These are phyloP conservation scores for Pseudopithomyces chartarum DNA, from an alignment of 2,329 filamentous ascomycete genomes.

Conservation along the genomic window DNA sequence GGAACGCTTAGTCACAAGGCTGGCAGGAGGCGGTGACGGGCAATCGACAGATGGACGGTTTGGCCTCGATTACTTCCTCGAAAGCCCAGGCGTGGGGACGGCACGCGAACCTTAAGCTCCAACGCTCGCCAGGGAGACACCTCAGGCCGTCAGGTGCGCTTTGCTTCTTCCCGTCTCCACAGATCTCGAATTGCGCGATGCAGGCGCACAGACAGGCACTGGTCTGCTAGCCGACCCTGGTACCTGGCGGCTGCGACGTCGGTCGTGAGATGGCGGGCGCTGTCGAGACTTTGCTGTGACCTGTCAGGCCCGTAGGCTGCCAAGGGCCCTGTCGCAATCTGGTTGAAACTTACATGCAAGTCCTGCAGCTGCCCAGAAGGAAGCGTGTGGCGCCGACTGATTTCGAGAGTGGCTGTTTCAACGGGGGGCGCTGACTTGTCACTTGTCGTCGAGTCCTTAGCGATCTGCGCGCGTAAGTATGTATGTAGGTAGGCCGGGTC, in stretches of 20 bases:
- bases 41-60: background rate
- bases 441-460: constrained; percentile 35
- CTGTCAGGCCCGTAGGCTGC: constrained; percentile 39
- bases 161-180: constrained; percentile 47
- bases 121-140: constrained; percentile 35
- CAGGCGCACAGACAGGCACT: constrained; percentile 39
- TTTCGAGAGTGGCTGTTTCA: constrained; percentile 40
- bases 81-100: constrained; percentile 5
- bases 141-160: constrained; percentile 34
- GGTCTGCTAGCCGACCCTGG: constrained; percentile 28
- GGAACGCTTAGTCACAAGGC: constrained; percentile 13
- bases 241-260: constrained; percentile 35
- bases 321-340: constrained; percentile 34
- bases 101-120: constrained; percentile 28
- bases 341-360: constrained; percentile 43
- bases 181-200: constrained; percentile 40
- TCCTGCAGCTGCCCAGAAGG: constrained; percentile 40
- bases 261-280: constrained; percentile 30
- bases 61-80: background rate
- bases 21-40: constrained; percentile 8
- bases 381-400: constrained; percentile 40
- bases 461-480: constrained; percentile 38
- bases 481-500: constrained; percentile 33
- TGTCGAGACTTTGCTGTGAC: constrained; percentile 33
- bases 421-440: constrained; percentile 33